These are phyloP conservation scores for Ustilago nuda DNA, from an alignment of 1,284 basidiomycete genomes.

Conservation along the genomic window DNA sequence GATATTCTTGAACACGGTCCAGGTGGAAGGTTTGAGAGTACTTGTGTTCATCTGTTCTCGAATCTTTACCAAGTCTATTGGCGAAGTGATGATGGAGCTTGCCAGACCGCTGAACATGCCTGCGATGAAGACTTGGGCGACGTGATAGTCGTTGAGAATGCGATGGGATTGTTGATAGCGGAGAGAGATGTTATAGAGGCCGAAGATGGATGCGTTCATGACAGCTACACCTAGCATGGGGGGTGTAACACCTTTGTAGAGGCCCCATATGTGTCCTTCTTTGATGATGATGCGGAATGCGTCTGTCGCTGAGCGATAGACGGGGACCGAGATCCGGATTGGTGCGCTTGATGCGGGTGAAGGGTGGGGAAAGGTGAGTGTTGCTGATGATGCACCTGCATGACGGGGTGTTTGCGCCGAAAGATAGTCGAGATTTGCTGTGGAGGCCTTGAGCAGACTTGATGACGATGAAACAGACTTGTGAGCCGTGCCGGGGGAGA, in stretches of 20 bases:
- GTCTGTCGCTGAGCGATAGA: slow-evolving; percentile 54
- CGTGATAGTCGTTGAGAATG: neutral
- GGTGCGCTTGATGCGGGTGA: neutral
- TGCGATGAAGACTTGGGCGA: slow-evolving; percentile 53
- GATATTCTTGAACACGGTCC: slow-evolving; percentile 37
- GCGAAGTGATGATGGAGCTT: slow-evolving; percentile 56
- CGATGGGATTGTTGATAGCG: slow-evolving; percentile 29
- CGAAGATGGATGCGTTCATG: slow-evolving; percentile 67
- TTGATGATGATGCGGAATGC: slow-evolving; percentile 59
- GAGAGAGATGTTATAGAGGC: slow-evolving; percentile 54
- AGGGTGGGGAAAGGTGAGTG: slow-evolving; percentile 12
- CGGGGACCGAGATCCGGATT: slow-evolving; percentile 15
- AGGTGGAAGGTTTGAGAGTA: slow-evolving; percentile 12
- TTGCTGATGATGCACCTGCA: slow-evolving; percentile 9
- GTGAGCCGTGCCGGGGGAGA: neutral
- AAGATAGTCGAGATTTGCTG: slow-evolving; percentile 9
- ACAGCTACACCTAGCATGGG: slow-evolving; percentile 63
- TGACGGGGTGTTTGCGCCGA: neutral
- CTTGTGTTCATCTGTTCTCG: slow-evolving; percentile 55
- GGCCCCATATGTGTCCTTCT: slow-evolving; percentile 56
- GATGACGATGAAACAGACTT: neutral
- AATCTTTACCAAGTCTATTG: slow-evolving; percentile 66
- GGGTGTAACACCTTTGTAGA: slow-evolving; percentile 64
- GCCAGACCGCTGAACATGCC: slow-evolving; percentile 56
- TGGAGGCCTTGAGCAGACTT: neutral